Base-by-base conservation (phyloP, 805 yeast species). In the Cyberlindnera mycetangii region DNA sequence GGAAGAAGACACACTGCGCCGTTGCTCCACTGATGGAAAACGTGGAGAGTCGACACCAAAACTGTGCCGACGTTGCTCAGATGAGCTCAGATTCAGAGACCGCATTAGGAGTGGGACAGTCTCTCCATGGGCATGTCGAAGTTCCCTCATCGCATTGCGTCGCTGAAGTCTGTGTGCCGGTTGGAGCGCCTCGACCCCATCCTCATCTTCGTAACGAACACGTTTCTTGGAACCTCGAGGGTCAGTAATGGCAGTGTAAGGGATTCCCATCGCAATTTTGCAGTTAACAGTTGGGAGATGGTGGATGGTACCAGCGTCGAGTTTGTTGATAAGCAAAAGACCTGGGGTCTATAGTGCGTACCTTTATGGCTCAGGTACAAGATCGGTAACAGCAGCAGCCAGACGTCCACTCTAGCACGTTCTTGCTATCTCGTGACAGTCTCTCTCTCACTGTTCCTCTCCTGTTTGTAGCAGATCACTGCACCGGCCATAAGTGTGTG, bases 121-220 rank as follows among this genome's bases (percentile, higher is more conserved):
- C 18, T 39, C 42, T 6, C 37, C 42, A 5, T 31, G 36, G 3
- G 41, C 34, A 14, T 22, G 37, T 15, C 42, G 41, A 2, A 45
- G 41, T n/a, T 40, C 42, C 18, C 49, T 34, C 37, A 45, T 45
- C 25, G 49, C 49, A 16, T 45, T 45, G n/a, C 43, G 37, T 24
- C 49, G 20, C 16, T 38, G 45, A 7, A 45, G 36, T 11, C 49
- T 21, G 25, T 45, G 28, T 12, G 43, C 43, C 3, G 49, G 45
- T 14, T 45, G 45, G 3, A 41, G n/a, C 12, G 42, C 11, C 17
- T 39, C 42, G 16, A 28, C 30, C 14, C 24, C 32, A 10, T 16
- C 32, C 4, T 40, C 42, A n/a, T 41, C 49, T 21, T 45, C 49
- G 22, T 41, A 41, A 2, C 49, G 35, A 16, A 45, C 49, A 12